Evolutionary conservation across 73 alveolate genomes (phyloP).

Genomic region (Tetrahymena thermophila): DNA sequence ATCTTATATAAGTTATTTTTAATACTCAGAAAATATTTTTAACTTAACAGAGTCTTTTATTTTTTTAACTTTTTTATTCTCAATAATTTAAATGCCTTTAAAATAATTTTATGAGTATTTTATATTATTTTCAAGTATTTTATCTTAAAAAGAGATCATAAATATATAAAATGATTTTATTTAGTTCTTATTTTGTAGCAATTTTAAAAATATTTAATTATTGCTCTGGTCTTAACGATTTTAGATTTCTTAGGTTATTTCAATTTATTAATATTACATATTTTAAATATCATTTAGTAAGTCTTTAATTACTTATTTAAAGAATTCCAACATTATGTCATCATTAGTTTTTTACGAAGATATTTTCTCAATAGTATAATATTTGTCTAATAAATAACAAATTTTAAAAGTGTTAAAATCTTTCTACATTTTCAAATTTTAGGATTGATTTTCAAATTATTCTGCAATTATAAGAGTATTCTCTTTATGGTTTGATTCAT

Average conservation of each 20-base stretch:
- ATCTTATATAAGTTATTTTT: neutral
- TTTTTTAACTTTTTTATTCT: no score
- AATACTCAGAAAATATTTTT: neutral
- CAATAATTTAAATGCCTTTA: neutral
- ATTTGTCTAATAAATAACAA: neutral
- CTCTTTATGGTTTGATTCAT: no score
- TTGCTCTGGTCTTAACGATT: no score
- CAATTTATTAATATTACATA: no score
- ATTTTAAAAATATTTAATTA: no score
- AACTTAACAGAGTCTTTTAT: neutral
- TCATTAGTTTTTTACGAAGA: neutral
- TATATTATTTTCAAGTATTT: neutral
- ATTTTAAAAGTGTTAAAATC: no score
- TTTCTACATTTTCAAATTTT: no score
- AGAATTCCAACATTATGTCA: neutral
- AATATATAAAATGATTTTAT: neutral
- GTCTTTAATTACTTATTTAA: neutral
- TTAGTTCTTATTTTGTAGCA: neutral
- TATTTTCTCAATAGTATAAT: neutral
- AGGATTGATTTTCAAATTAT: no score
- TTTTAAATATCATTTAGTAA: neutral
- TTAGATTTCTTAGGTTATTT: neutral
- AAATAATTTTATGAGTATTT: neutral
- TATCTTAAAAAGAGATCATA: neutral
- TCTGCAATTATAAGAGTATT: no score